These are phyloP conservation scores for Mycosphaerella sp. DNA, from an alignment of 2,329 filamentous ascomycete species.

Conservation along the genomic window DNA sequence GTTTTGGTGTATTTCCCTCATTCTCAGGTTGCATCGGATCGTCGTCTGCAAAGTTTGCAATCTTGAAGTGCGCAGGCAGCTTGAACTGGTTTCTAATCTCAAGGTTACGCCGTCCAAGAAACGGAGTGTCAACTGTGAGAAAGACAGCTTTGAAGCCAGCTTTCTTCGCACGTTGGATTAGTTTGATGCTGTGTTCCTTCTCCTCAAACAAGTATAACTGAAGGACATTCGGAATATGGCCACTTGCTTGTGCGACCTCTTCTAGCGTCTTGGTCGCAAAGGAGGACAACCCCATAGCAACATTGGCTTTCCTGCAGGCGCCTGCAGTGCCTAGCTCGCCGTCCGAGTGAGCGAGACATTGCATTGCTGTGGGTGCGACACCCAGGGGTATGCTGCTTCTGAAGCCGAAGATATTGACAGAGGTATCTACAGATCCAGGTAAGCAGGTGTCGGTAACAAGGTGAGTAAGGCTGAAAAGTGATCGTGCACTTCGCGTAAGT, in stretches of 20 bases:
- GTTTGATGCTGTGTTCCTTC: constrained; percentile 43
- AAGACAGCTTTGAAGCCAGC: constrained; percentile 51
- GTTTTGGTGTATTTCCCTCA: constrained; percentile 13
- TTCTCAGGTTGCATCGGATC: constrained; percentile 12
- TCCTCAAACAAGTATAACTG: constrained; percentile 52
- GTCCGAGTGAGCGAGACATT: constrained; percentile 47
- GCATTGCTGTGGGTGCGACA: constrained; percentile 50
- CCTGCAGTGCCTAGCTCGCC: constrained; percentile 48
- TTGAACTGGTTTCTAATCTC: constrained; percentile 51
- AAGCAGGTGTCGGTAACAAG: background rate
- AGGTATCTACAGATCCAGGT: constrained; percentile 29
- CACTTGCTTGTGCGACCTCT: constrained; percentile 43
- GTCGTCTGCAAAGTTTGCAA: constrained; percentile 33
- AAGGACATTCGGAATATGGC: constrained; percentile 44
- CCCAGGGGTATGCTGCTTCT: constrained; percentile 46
- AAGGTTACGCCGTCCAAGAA: constrained; percentile 49
- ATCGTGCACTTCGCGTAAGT: background rate
- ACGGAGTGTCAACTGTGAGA: constrained; percentile 51
- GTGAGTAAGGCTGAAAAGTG: background rate
- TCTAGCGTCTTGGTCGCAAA: constrained; percentile 48
- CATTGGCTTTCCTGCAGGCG: constrained; percentile 40
- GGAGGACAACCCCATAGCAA: constrained; percentile 46
- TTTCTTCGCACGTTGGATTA: constrained; percentile 32
- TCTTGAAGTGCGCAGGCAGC: constrained; percentile 32
- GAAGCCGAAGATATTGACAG: constrained; percentile 43